Evolutionary conservation across 2,329 filamentous ascomycete species (phyloP), one percentile per base, ranked within the genome.

Genomic region (Metarhizium album): DNA sequence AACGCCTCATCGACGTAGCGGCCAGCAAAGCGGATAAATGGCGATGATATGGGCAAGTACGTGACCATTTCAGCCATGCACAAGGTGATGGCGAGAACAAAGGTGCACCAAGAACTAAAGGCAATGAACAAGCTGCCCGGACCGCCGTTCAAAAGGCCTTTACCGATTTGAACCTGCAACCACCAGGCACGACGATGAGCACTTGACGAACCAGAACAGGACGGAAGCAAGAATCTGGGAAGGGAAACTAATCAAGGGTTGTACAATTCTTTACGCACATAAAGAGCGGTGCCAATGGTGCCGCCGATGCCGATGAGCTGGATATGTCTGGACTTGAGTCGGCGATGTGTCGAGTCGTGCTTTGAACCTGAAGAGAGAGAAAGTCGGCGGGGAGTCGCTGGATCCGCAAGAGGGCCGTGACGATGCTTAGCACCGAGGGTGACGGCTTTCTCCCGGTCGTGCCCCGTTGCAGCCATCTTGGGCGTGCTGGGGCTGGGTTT

Each of bases 11-110:
- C 85, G 29, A 89, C 84, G 57, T 81, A 89, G 45, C 83, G 78
- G 14, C 84, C 84, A 3, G 86, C 86, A 59, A 90, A 87, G 24
- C 83, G 81, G 61, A 90, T 86, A 64, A 90, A 90, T 0, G 85
- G 84, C 40, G 84, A 87, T 0, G 84, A 87, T 49, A 90, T 86
- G 7, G 86, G 86, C 2, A 87, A 70, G 56, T 85, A 87, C 0
- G 83, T 86, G 7, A 87, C 84, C 84, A 89, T 87, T 63, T 89
- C 86, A 13, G 83, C 82, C 69, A 86, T 79, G 61, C 70, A 75
- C 53, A 80, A 69, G 0, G 77, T 83, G 45, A 83, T 71, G 46
- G 75, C 74, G 23, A 83, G 72, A 56, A 83, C 79, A 42, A 83
- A 74, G 38, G 74, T 72, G 60, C 78, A 82, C 79, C 79, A 84